Percentiles rank a stretch among this genome's conserved stretches.
phyloP scores from a whole-genome alignment of 169 alveolate species.

The Cryptosporidium viatorum region DNA sequence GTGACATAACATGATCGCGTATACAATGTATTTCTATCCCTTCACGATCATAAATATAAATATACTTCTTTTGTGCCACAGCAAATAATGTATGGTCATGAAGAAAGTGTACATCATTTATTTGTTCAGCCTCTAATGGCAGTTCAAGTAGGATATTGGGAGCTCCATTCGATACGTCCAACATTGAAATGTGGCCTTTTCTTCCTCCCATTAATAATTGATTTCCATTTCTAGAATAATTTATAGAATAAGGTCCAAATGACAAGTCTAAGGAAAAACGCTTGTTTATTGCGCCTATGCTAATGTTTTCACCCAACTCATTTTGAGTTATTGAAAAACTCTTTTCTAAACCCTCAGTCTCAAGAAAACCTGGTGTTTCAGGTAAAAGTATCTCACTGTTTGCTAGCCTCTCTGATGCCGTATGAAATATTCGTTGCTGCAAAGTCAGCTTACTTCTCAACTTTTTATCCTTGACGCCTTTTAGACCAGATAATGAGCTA shows the following conservation, averaged over 20 bases:
- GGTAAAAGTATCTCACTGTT: constrained; percentile 64
- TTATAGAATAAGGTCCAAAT: constrained; percentile 91
- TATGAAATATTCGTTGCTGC: constrained; percentile 53
- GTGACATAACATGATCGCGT: constrained; percentile 86
- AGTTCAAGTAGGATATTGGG: constrained; percentile 74
- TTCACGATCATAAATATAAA: constrained; percentile 92
- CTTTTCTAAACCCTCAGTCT: constrained; percentile 81
- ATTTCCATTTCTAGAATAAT: constrained; percentile 91
- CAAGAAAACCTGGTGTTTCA: constrained; percentile 70
- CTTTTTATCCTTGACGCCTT: constrained; percentile 56
- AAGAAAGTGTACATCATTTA: constrained; percentile 89
- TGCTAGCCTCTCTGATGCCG: constrained; percentile 63
- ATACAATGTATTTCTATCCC: constrained; percentile 94
- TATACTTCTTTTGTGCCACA: constrained; percentile 92
- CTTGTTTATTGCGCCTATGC: constrained; percentile 75
- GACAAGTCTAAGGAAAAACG: constrained; percentile 84
- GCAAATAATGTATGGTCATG: constrained; percentile 93
- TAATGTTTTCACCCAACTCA: constrained; percentile 72
- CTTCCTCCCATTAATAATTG: constrained; percentile 91
- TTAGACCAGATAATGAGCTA: constrained; percentile 11
- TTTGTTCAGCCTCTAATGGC: constrained; percentile 79
- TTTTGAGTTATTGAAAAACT: constrained; percentile 77
- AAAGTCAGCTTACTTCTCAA: constrained; percentile 22
- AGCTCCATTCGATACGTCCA: constrained; percentile 87
- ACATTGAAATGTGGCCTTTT: constrained; percentile 92